phyloP scores from a whole-genome alignment of 75 land plant species.

The Picea sitchensis region DNA sequence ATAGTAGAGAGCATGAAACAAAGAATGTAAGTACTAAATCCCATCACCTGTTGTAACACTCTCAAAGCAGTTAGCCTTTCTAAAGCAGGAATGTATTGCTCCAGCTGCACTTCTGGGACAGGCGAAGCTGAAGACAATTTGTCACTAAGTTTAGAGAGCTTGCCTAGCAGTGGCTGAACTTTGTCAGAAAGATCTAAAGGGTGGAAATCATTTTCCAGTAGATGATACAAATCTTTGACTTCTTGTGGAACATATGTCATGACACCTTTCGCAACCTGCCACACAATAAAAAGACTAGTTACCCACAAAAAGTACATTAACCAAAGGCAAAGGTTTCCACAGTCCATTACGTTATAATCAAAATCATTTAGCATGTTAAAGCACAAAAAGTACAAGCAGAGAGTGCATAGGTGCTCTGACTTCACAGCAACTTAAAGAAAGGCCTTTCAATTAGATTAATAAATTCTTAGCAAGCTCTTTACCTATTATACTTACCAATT shows the following conservation, averaged over 20 bases:
- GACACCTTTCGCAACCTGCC: conserved; percentile 81
- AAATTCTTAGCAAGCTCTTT: too few species aligned
- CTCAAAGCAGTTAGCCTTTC: conserved; percentile 82
- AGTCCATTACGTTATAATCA: too few species aligned
- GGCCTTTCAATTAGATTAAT: too few species aligned
- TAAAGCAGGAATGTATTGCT: conserved; percentile 77
- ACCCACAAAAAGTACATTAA: too few species aligned
- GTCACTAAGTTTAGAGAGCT: conserved; percentile 74
- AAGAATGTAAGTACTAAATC: neutral
- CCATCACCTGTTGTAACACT: conserved; percentile 78
- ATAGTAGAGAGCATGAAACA: neutral
- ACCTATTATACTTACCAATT: conserved; percentile 55
- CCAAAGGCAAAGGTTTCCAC: too few species aligned
- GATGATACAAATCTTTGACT: conserved; percentile 80
- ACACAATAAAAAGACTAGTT: neutral
- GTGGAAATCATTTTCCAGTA: conserved; percentile 83
- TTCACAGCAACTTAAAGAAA: too few species aligned
- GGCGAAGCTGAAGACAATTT: conserved; percentile 86
- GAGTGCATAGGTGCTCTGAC: too few species aligned
- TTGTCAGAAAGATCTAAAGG: conserved; percentile 84
- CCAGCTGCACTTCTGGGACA: conserved; percentile 84
- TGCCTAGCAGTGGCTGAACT: conserved; percentile 67
- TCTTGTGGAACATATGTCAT: conserved; percentile 81
- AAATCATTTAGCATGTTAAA: too few species aligned
- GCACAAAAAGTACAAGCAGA: too few species aligned